phyloP scores from a whole-genome alignment of 2,329 filamentous ascomycete species.

The Penicillium fuscoglaucum region DNA sequence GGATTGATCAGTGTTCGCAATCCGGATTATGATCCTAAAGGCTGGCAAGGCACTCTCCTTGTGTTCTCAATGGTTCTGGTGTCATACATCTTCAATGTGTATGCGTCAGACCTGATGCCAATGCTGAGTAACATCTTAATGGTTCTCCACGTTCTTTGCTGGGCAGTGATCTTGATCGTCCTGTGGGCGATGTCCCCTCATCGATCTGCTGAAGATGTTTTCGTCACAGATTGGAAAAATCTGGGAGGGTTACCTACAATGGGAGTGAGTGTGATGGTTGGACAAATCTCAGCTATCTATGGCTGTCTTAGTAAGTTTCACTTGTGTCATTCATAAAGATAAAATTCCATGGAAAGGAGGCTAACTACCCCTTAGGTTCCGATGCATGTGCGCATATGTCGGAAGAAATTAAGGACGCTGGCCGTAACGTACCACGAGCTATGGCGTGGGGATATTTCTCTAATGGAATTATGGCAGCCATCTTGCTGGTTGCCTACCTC shows the following conservation, averaged over 20 bases:
- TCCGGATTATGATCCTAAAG: constrained; percentile 25
- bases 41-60: constrained; percentile 49
- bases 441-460: constrained; percentile 48
- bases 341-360: not conserved
- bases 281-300: constrained; percentile 37
- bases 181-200: constrained; percentile 35
- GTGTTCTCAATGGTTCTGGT: constrained; percentile 51
- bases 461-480: constrained; percentile 46
- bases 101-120: constrained; percentile 35
- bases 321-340: not conserved
- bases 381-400: constrained; percentile 39
- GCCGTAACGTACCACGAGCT: constrained; percentile 45
- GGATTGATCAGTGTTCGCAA: constrained; percentile 35
- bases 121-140: constrained; percentile 39
- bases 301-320: constrained; percentile 28
- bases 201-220: constrained; percentile 30
- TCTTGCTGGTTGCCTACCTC: constrained; percentile 47
- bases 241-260: constrained; percentile 39
- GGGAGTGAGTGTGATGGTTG: constrained; percentile 38
- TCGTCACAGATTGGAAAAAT: constrained; percentile 36
- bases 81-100: constrained; percentile 53
- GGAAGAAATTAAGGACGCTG: constrained; percentile 51
- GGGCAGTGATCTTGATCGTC: constrained; percentile 33
- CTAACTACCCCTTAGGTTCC: constrained; percentile 24
- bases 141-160: constrained; percentile 40